A percentile compares a stretch with the other conserved stretches of the same genome.
Conservation (phyloP, 2,329 filamentous ascomycete genomes). For the Penicillium sp. region DNA sequence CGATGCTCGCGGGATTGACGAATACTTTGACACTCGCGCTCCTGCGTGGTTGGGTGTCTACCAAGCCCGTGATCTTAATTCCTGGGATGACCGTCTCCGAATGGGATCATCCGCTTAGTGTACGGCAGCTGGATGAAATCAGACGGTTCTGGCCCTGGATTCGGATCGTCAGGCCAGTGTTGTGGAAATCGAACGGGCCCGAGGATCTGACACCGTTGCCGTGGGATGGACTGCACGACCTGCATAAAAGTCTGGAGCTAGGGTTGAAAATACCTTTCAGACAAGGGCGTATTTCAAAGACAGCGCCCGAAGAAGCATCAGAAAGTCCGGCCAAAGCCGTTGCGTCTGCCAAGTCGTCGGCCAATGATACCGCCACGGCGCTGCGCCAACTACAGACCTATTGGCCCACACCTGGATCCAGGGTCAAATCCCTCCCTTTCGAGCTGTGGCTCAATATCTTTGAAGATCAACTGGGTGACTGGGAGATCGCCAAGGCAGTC, state of each 20-base stretch:
- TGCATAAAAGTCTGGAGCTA: constrained; percentile 30
- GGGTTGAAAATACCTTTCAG: constrained; percentile 21
- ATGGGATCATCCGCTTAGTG: constrained; percentile 87
- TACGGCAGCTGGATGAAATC: constrained; percentile 79
- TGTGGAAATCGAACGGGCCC: constrained; percentile 69
- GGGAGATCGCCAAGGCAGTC: constrained; percentile 79
- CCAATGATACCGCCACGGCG: constrained; percentile 29
- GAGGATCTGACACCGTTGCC: constrained; percentile 45
- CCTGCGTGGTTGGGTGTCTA: constrained; percentile 77
- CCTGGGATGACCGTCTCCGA: constrained; percentile 84
- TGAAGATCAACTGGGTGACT: constrained; percentile 70
- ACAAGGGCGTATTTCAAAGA: constrained; percentile 13
- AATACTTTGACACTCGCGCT: constrained; percentile 76
- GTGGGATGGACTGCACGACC: constrained; percentile 43
- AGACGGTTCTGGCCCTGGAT: constrained; percentile 83
- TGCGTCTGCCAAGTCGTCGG: constrained; percentile 43
- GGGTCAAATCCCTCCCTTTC: constrained; percentile 54
- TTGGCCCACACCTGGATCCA: constrained; percentile 16
- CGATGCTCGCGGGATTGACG: constrained; percentile 79
- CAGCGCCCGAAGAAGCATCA: constrained; percentile 3
- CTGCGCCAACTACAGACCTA: constrained; percentile 20
- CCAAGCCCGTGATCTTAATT: constrained; percentile 76
- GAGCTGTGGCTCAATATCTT: constrained; percentile 89
- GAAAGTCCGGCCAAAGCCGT: constrained; percentile 4
- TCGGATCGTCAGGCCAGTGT: constrained; percentile 68